Evolutionary conservation across 148 eudicot genomes (phyloP).

Genomic region (Vaccinium corymbosum): DNA sequence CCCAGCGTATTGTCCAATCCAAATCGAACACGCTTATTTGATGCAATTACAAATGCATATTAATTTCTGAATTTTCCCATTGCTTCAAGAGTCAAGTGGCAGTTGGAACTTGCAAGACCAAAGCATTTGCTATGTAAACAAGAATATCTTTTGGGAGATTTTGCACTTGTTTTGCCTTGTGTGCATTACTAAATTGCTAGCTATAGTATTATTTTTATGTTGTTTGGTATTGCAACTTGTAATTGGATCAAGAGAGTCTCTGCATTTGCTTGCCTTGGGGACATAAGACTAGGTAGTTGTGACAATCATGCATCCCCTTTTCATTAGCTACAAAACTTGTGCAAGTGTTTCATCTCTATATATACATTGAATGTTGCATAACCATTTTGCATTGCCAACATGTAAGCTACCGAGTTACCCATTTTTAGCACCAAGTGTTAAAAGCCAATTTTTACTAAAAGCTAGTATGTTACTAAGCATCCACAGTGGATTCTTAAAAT

Average conservation of each 20-base stretch:
- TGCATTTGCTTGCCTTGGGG: conserved; percentile 3
- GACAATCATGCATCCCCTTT: background rate
- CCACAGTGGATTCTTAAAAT: too few relatives aligned
- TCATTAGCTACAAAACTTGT: background rate
- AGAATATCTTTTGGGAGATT: background rate
- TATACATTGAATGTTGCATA: too few relatives aligned
- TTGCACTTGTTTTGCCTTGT: conserved; percentile 12
- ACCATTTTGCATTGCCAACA: background rate
- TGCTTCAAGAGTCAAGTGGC: background rate
- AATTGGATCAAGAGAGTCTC: background rate
- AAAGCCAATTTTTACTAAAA: too few relatives aligned
- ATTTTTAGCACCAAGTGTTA: too few relatives aligned
- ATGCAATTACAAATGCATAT: background rate
- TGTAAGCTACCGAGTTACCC: too few relatives aligned
- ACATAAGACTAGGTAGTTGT: background rate
- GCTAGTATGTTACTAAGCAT: too few relatives aligned
- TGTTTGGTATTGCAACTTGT: conserved; percentile 2
- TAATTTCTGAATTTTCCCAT: background rate
- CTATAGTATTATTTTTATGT: background rate
- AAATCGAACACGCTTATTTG: background rate
- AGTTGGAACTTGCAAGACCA: conserved; percentile 5
- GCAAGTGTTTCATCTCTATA: background rate
- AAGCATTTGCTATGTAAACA: background rate
- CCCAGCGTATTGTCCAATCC: background rate
- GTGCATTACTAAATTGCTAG: background rate